phyloP scores from a whole-genome alignment of 805 yeast species.

The Saturnispora gosingensis region DNA sequence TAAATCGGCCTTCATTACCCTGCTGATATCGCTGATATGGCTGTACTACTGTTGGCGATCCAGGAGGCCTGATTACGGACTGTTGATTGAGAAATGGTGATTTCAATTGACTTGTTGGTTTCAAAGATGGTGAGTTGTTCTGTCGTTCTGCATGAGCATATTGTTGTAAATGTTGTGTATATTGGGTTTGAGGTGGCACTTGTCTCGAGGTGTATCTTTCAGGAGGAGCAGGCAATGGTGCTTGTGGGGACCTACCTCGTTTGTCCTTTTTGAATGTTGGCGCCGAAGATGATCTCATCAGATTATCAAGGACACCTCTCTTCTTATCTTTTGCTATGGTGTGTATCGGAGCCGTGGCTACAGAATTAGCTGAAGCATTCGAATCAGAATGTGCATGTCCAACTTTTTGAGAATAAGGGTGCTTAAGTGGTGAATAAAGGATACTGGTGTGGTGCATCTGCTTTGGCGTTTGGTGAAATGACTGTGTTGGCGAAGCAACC shows the following conservation, averaged over 20 bases:
- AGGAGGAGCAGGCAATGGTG: constrained; percentile 8
- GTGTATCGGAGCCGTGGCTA: background rate
- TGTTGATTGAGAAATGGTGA: constrained; percentile 1
- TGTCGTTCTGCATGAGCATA: background rate
- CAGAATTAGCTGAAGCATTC: background rate
- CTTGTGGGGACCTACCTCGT: background rate
- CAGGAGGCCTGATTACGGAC: background rate
- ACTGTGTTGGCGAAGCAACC: constrained; percentile 9
- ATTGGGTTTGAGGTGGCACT: background rate
- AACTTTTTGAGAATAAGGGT: background rate
- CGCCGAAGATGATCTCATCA: constrained; percentile 12
- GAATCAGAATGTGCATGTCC: constrained; percentile 10
- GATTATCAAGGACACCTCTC: background rate
- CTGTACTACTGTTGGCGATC: background rate
- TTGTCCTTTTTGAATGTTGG: background rate
- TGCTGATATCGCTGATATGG: background rate
- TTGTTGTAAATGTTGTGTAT: background rate
- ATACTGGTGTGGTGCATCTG: constrained; percentile 2
- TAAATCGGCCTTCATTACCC: background rate
- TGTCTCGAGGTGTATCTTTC: constrained; percentile 1
- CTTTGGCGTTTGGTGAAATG: constrained; percentile 9
- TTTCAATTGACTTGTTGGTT: background rate
- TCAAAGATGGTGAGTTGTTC: background rate
- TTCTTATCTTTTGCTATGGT: background rate
- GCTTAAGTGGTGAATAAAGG: background rate